A percentile compares a stretch with the other conserved stretches of the same genome.
Evolutionary conservation across 768 basidiomycete species (phyloP).

Genomic region (Kwoniella shandongensis): DNA sequence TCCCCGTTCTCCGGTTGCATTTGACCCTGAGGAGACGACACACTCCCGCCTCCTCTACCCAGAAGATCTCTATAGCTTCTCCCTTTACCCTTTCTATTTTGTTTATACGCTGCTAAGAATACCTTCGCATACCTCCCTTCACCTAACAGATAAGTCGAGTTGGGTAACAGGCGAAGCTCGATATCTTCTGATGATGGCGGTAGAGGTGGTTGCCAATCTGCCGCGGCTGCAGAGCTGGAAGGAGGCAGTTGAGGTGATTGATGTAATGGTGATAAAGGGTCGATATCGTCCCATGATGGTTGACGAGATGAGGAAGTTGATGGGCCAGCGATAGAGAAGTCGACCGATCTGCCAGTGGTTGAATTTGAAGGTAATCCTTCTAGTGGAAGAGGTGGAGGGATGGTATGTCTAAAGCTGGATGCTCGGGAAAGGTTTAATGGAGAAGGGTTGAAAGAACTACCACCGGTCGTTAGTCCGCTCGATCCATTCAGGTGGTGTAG

Average conservation of each 20-base stretch:
- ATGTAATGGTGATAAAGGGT: constrained; percentile 43
- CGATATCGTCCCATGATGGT: constrained; percentile 10
- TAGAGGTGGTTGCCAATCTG: constrained; percentile 36
- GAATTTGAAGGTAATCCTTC: background rate
- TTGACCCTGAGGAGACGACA: background rate
- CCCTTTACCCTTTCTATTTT: constrained; percentile 10
- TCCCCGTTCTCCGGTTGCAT: background rate
- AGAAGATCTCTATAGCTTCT: constrained; percentile 7
- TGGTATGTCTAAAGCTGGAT: constrained; percentile 13
- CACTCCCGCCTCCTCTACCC: background rate
- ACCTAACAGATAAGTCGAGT: constrained; percentile 34
- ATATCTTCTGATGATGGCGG: constrained; percentile 34
- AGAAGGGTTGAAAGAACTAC: constrained; percentile 25
- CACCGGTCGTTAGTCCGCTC: background rate
- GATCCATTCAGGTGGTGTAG: background rate
- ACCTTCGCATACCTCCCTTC: constrained; percentile 48
- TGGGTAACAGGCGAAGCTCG: constrained; percentile 31
- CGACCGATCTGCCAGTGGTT: background rate
- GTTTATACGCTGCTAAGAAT: constrained; percentile 37
- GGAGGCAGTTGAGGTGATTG: constrained; percentile 37
- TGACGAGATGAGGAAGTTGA: background rate
- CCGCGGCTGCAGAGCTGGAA: constrained; percentile 6
- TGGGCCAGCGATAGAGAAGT: background rate
- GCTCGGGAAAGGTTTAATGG: constrained; percentile 29
- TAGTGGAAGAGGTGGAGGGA: constrained; percentile 8